Evolutionary conservation across 768 basidiomycete genomes (phyloP).

Genomic region (Mycena vulgaris): DNA sequence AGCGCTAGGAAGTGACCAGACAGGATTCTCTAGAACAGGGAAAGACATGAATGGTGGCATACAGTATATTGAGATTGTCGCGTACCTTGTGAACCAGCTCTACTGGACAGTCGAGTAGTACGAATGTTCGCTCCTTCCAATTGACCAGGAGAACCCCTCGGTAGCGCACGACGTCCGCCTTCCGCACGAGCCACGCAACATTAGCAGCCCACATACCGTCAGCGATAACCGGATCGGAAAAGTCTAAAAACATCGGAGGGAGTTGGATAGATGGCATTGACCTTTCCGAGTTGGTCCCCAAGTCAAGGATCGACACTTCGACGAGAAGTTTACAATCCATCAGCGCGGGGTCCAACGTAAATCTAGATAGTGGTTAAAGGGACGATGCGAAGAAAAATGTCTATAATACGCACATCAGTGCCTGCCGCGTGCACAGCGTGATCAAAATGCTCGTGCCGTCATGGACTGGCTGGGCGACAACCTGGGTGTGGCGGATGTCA

Average conservation of each 20-base stretch:
- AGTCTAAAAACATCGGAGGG: neutral
- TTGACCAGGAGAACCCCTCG: slow-evolving; percentile 7
- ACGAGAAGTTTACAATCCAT: slow-evolving; percentile 1
- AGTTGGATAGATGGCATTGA: neutral
- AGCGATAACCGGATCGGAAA: slow-evolving; percentile 12
- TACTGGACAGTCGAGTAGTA: slow-evolving; percentile 1
- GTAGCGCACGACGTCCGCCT: neutral
- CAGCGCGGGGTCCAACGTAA: neutral
- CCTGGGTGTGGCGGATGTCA: neutral
- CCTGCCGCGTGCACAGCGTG: neutral
- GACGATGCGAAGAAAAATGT: neutral
- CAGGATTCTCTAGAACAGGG: slow-evolving; percentile 11
- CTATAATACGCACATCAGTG: slow-evolving; percentile 1
- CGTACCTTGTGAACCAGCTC: slow-evolving; percentile 2
- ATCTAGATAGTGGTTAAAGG: slow-evolving; percentile 6
- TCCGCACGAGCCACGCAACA: neutral
- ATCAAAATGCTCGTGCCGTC: slow-evolving; percentile 5
- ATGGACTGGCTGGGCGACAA: too few relatives aligned
- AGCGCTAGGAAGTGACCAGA: slow-evolving; percentile 4
- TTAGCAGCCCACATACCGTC: too few relatives aligned
- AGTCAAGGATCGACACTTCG: too few relatives aligned
- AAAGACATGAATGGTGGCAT: slow-evolving; percentile 4
- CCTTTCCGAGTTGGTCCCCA: too few relatives aligned
- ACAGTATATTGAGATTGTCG: neutral
- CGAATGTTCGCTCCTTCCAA: slow-evolving; percentile 4